Evolutionary conservation across 306 rosid species (phyloP).

Genomic region (Senna tora): DNA sequence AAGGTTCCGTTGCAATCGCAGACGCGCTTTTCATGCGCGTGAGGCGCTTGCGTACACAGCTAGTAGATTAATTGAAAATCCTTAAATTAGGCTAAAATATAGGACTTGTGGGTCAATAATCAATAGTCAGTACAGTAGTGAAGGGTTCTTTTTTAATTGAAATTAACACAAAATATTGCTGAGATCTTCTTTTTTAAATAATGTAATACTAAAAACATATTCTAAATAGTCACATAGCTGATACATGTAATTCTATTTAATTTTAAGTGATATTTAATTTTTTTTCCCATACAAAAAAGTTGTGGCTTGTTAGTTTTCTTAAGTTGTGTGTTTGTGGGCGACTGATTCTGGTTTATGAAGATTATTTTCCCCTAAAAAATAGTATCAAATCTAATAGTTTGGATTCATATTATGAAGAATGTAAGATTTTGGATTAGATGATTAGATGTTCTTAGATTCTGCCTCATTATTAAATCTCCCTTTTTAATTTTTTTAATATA

Average conservation of each 20-base stretch:
- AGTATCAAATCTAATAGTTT: background rate
- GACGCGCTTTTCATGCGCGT: slow-evolving; percentile 4
- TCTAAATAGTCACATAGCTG: too few species aligned
- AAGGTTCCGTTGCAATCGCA: background rate
- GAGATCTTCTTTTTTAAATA: too few species aligned
- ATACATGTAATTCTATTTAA: too few species aligned
- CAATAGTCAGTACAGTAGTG: too few species aligned
- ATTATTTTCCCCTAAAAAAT: background rate
- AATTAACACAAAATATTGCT: too few species aligned
- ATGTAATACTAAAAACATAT: too few species aligned
- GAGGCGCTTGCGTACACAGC: background rate
- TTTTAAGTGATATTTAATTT: too few species aligned
- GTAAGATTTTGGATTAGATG: background rate
- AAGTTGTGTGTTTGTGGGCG: background rate
- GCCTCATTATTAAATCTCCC: background rate
- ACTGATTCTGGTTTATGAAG: background rate
- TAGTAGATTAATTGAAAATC: background rate
- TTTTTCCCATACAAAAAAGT: too few species aligned
- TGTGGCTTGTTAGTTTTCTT: too few species aligned
- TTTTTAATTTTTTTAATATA: too few species aligned
- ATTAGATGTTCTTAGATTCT: background rate
- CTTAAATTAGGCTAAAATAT: background rate
- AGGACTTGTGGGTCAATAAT: background rate
- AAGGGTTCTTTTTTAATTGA: too few species aligned
- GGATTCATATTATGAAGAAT: background rate